These are phyloP conservation scores for Ustilago vetiveriae DNA, from an alignment of 1,284 basidiomycete genomes.

Conservation along the genomic window DNA sequence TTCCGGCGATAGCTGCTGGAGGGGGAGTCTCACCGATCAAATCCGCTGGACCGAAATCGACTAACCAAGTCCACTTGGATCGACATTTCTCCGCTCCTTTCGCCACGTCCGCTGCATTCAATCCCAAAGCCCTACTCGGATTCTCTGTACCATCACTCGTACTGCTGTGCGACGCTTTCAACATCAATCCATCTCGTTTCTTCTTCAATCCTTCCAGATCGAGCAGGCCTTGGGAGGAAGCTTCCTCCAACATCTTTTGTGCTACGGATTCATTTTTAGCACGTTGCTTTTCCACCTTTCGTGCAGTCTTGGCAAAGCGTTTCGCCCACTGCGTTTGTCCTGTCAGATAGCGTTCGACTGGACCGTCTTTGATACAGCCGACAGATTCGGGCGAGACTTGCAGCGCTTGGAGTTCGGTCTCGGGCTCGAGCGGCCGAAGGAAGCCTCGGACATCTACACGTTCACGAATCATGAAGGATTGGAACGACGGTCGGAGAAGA, in stretches of 20 bases:
- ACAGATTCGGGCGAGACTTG: conserved; percentile 73
- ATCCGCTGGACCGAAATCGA: conserved; percentile 44
- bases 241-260: conserved; percentile 32
- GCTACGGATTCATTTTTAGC: conserved; percentile 37
- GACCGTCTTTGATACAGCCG: conserved; percentile 70
- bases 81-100: conserved; percentile 9
- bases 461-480: conserved; percentile 80
- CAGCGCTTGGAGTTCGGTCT: conserved; percentile 75
- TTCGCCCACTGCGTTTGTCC: conserved; percentile 48
- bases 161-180: not conserved
- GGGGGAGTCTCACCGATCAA: conserved; percentile 54
- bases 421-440: conserved; percentile 80
- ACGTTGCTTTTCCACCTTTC: conserved; percentile 37
- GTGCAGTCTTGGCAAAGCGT: conserved; percentile 39
- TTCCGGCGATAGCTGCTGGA: conserved; percentile 53
- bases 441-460: conserved; percentile 81
- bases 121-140: not conserved
- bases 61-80: conserved; percentile 41
- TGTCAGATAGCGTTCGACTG: conserved; percentile 52
- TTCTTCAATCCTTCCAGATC: conserved; percentile 9
- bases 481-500: conserved; percentile 55
- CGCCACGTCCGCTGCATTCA: conserved; percentile 11
- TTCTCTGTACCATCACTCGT: not conserved
- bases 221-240: conserved; percentile 27
- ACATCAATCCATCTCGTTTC: conserved; percentile 10